Conservation (phyloP, 2,329 filamentous ascomycete genomes). For the Botrytis fragariae region DNA sequence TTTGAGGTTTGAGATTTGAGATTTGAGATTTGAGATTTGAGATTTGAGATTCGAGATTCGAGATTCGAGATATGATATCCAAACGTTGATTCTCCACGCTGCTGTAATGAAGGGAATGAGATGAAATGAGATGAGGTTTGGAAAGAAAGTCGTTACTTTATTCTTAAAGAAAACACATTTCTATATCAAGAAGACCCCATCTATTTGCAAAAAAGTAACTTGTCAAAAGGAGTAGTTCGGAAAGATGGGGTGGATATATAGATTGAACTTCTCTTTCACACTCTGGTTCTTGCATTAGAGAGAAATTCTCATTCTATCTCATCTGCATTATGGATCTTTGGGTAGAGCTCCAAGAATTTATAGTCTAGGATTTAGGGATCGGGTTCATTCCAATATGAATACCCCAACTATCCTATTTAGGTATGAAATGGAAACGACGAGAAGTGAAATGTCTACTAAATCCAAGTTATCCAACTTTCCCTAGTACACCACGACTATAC, state of each 20-base stretch:
- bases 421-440: neutral
- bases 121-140: neutral
- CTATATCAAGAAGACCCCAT: too few relatives aligned
- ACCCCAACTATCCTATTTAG: neutral
- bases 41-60: too few relatives aligned
- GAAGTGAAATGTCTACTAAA: neutral
- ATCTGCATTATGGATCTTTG: neutral
- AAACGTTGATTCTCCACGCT: rapidly evolving
- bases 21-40: too few relatives aligned
- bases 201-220: too few relatives aligned
- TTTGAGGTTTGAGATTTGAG: too few relatives aligned
- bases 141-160: neutral
- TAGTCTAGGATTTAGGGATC: too few relatives aligned
- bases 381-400: neutral
- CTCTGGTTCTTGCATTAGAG: too few relatives aligned
- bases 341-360: too few relatives aligned
- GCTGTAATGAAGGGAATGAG: neutral
- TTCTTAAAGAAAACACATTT: rapidly evolving
- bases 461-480: neutral
- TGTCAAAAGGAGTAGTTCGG: rapidly evolving
- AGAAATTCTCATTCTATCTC: too few relatives aligned
- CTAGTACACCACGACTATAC: neutral
- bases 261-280: neutral
- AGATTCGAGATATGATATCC: neutral
- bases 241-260: rapidly evolving